Evolutionary conservation across 2,329 filamentous ascomycete genomes (phyloP), one percentile per base, ranked within the genome.

Genomic region (Fusarium napiforme): DNA sequence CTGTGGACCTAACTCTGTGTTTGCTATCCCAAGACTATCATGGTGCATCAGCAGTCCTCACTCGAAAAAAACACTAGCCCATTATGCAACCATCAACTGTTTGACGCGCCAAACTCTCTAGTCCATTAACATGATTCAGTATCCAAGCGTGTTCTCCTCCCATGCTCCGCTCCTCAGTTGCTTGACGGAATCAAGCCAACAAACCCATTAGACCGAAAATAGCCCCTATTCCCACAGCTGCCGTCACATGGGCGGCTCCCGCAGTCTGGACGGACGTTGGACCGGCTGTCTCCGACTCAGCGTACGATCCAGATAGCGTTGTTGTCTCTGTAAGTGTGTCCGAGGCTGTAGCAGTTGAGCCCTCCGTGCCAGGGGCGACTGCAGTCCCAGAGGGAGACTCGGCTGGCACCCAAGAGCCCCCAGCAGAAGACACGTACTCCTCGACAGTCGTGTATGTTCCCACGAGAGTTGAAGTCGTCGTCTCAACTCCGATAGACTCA

Each of bases 161-260:
- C 9, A 15, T 58, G 19, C n/a, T 57, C 43, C 61, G 23, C 23
- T 57, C 40, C 61, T 21, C 23, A 49, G 28, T 50, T 55, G 18
- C 52, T 39, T 39, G 30, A 56, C n/a, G 42, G 16, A 55, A 52
- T 77, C 57, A 78, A 59, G 52, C 73, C 60, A 77, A 69, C n/a
- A 77, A 56, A 36, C 66, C 72, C 67, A 78, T 68, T 37, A 78
- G 40, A 47, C 76, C 76, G 47, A 78, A 47, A 26, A 78, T 42
- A 52, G 69, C 76, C 42, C 76, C 72, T 56, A 78, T 66, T 34
- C 75, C 76, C 40, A 77, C 59, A 32, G 69, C 76, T 19, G 59
- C 75, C 55, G 64, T 77, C 37, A 69, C 64, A 32, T 67, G 69
- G 32, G 65, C 73, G 30, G 69, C 76, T 59, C 73, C 75, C 21